These are phyloP conservation scores for Penicillium sp. DNA, from an alignment of 2,329 filamentous ascomycete genomes.

Conservation along the genomic window DNA sequence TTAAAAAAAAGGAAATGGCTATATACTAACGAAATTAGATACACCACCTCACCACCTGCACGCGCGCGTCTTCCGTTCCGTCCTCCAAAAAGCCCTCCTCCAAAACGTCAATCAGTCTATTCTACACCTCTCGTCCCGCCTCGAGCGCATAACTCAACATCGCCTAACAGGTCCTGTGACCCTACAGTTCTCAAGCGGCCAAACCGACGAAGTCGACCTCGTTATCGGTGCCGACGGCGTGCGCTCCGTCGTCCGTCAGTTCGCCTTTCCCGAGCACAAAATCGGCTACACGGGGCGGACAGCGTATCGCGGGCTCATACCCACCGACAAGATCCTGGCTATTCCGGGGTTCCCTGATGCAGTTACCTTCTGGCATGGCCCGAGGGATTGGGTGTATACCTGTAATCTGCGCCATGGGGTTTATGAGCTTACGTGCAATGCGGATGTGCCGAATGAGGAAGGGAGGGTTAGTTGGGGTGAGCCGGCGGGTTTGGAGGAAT, in stretches of 20 bases:
- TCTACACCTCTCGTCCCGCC: slow-evolving; percentile 14
- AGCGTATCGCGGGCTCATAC: slow-evolving; percentile 19
- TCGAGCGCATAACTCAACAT: neutral
- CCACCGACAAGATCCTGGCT: slow-evolving; percentile 12
- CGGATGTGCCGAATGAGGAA: slow-evolving; percentile 9
- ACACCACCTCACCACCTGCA: slow-evolving; percentile 17
- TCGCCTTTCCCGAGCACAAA: slow-evolving; percentile 17
- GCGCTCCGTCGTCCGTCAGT: slow-evolving; percentile 21
- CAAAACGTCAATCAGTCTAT: slow-evolving; percentile 4
- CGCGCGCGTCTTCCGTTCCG: slow-evolving; percentile 18
- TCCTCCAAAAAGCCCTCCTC: slow-evolving; percentile 18
- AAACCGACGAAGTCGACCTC: slow-evolving; percentile 15
- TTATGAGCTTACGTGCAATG: slow-evolving; percentile 18
- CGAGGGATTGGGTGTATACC: slow-evolving; percentile 19
- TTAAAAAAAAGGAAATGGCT: neutral
- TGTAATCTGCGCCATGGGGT: slow-evolving; percentile 19
- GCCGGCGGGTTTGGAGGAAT: slow-evolving; percentile 16
- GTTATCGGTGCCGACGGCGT: slow-evolving; percentile 23
- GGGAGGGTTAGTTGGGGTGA: slow-evolving; percentile 21
- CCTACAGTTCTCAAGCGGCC: slow-evolving; percentile 14
- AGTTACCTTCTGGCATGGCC: slow-evolving; percentile 24
- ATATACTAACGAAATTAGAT: neutral
- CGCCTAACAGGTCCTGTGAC: neutral
- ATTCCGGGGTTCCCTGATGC: slow-evolving; percentile 18
- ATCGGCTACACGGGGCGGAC: slow-evolving; percentile 20